These are phyloP conservation scores for Entonaema liquescens DNA, from an alignment of 495 filamentous ascomycete genomes.

Conservation along the genomic window DNA sequence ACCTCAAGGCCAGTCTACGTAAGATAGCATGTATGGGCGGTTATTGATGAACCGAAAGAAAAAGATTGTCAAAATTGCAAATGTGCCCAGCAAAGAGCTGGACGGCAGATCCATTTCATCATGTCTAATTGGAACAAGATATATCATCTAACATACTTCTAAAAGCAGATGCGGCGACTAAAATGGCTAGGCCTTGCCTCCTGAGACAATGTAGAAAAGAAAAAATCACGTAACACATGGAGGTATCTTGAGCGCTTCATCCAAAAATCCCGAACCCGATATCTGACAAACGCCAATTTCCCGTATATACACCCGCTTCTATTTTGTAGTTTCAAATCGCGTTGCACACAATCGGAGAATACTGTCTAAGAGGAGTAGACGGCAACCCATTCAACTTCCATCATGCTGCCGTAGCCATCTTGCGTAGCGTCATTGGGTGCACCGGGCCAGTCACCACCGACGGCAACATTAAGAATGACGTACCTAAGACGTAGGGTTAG, in stretches of 20 bases:
- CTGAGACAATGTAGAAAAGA: constrained; percentile 11
- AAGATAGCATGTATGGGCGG: background rate
- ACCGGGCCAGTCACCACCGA: constrained; percentile 58
- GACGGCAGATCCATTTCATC: constrained; percentile 25
- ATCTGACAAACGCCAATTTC: constrained; percentile 37
- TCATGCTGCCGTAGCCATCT: constrained; percentile 58
- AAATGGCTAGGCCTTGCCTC: constrained; percentile 19
- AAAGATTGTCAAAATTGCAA: constrained; percentile 11
- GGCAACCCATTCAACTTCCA: constrained; percentile 60
- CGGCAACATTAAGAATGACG: constrained; percentile 60
- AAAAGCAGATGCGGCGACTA: constrained; percentile 2
- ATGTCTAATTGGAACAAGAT: constrained; percentile 30
- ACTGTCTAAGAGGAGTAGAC: constrained; percentile 48
- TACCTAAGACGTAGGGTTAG: constrained; percentile 38
- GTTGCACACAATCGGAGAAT: background rate
- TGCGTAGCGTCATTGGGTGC: constrained; percentile 46
- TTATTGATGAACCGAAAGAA: background rate
- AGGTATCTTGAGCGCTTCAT: constrained; percentile 40
- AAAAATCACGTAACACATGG: constrained; percentile 21
- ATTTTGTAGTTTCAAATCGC: constrained; percentile 29
- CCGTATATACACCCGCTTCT: constrained; percentile 38
- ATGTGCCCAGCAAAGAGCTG: constrained; percentile 14
- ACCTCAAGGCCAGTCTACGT: background rate
- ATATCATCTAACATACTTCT: constrained; percentile 30
- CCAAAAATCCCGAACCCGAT: constrained; percentile 33